A percentile compares a stretch with the other conserved stretches of the same genome.
These are phyloP conservation scores for Rhizopogon vesiculosus DNA, from an alignment of 768 basidiomycete genomes.

Conservation along the genomic window DNA sequence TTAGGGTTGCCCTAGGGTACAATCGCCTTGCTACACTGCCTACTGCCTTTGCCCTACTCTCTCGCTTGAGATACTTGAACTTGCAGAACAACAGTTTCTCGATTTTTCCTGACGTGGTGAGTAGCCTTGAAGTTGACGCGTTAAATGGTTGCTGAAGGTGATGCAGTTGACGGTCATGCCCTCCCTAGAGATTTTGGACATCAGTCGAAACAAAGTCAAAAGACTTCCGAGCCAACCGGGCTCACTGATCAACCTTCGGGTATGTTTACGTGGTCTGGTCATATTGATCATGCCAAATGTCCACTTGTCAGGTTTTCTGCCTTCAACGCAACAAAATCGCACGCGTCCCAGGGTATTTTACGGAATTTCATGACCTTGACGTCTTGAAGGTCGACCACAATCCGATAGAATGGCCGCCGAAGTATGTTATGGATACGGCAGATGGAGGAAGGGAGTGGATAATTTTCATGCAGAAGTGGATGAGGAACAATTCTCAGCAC, in stretches of 20 bases:
- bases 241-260: slow-evolving; percentile 69
- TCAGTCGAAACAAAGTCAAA: slow-evolving; percentile 89
- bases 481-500: slow-evolving; percentile 45
- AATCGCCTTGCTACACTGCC: slow-evolving; percentile 82
- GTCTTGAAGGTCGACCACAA: slow-evolving; percentile 88
- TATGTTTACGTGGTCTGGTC: slow-evolving; percentile 26
- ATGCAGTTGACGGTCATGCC: slow-evolving; percentile 76
- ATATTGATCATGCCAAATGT: background rate
- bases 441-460: slow-evolving; percentile 72
- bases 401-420: slow-evolving; percentile 91
- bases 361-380: slow-evolving; percentile 65
- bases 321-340: slow-evolving; percentile 82
- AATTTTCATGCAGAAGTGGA: slow-evolving; percentile 66
- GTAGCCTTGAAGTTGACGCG: slow-evolving; percentile 26
- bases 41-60: slow-evolving; percentile 64
- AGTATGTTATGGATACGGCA: slow-evolving; percentile 42
- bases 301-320: slow-evolving; percentile 66
- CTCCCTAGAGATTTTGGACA: slow-evolving; percentile 89
- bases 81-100: slow-evolving; percentile 81
- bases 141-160: slow-evolving; percentile 9
- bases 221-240: slow-evolving; percentile 78
- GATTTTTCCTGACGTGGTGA: slow-evolving; percentile 81
- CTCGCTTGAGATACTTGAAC: slow-evolving; percentile 79
- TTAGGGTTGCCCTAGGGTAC: slow-evolving; percentile 80
- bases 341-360: slow-evolving; percentile 73